phyloP scores from a whole-genome alignment of 768 basidiomycete species.

The Leucocoprinus leucothites region DNA sequence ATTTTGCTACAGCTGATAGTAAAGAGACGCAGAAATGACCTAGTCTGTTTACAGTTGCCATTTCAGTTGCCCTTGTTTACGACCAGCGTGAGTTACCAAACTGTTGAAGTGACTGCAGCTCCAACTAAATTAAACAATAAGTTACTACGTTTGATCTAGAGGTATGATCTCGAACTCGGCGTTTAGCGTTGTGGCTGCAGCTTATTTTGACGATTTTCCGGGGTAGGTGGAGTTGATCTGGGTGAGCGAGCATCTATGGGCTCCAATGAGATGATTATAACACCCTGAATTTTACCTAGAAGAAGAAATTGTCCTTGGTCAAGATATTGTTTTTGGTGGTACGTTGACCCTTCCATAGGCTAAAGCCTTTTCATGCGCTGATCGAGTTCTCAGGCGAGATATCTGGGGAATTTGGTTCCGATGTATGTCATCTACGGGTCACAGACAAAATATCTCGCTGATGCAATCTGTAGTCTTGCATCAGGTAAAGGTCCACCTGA shows the following conservation, averaged over 20 bases:
- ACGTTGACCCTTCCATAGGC: too few relatives aligned
- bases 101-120: too few relatives aligned
- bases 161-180: neutral
- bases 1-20: neutral
- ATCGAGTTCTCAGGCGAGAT: neutral
- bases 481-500: neutral
- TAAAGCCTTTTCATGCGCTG: too few relatives aligned
- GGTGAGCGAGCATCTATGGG: neutral
- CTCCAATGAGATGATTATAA: neutral
- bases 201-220: neutral
- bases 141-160: neutral
- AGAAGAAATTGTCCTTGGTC: neutral
- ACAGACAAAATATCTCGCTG: too few relatives aligned
- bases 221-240: slow-evolving; percentile 6
- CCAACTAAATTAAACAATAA: neutral
- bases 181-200: neutral
- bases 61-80: neutral
- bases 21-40: too few relatives aligned
- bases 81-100: neutral
- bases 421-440: too few relatives aligned
- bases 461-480: neutral
- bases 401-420: neutral
- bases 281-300: neutral
- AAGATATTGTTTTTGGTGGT: slow-evolving; percentile 2
- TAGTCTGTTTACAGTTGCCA: neutral